Evolutionary conservation across 164 flowering plant genomes (phyloP), one percentile per base, ranked within the genome.

Genomic region (Magnolia sinica): DNA sequence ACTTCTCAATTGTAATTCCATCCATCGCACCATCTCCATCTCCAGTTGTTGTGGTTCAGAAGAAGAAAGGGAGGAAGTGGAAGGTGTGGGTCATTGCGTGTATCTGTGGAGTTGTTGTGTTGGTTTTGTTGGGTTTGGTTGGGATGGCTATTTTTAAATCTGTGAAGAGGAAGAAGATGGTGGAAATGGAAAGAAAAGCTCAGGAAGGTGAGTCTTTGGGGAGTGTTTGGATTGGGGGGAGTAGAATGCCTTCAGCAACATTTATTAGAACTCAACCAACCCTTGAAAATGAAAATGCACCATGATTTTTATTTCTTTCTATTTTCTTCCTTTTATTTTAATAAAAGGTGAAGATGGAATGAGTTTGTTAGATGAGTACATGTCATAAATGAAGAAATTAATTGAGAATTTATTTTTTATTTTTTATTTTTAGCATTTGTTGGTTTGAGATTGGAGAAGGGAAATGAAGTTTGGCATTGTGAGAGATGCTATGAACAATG

Each of bases 211-310:
- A 83, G 70, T 77, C 83, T 59, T 80, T 93, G 69, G 88, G 85
- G 9, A 85, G 86, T 16, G 23, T 86, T 50, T 91, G 91, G 93
- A 75, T 91, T 71, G 85, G 51, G 59, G 75, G 31, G 63, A 88
- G 90, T 70, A 91, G 76, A 83, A 80, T 93, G 90, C 96, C 95
- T 61, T 79, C 87, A 24, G 98, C 92, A 27, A 76, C 84, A 20
- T 81, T 83, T 68, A 79, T 80, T 11, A 88, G 95, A 83, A 91
- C 95, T 0, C 89, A 86, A 76, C 93, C 96, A 11, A 73, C 76
- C 19, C 85, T 87, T 79, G 95, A 91, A 68, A 82, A 83, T 76
- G 76, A 73, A 13, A 75, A 77, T 80, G 78, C 78, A 83, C 91
- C 87, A 75, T 88, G 77, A 82, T 20, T 55, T 0, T 71, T 66